phyloP scores from a whole-genome alignment of 148 eudicot species.

The Rhododendron ferrugineum region DNA sequence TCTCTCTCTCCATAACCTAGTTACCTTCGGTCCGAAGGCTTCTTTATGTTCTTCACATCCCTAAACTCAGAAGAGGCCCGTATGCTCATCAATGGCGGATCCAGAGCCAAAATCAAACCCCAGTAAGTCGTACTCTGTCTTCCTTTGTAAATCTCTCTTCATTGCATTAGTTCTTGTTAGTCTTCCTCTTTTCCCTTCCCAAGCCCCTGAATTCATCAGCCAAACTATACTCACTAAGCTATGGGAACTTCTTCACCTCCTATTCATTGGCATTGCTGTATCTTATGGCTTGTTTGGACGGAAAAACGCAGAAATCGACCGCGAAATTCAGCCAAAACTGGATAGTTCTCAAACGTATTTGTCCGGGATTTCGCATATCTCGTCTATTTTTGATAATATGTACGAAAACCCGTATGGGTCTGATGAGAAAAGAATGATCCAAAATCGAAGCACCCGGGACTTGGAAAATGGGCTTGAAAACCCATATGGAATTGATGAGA shows the following conservation, averaged over 20 bases:
- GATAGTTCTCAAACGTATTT: slow-evolving; percentile 18
- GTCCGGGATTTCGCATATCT: slow-evolving; percentile 30
- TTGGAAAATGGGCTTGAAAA: not conserved
- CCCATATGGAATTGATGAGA: slow-evolving; percentile 5
- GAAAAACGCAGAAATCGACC: slow-evolving; percentile 13
- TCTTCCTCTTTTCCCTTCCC: slow-evolving; percentile 48
- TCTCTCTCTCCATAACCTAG: not conserved
- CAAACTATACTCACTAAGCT: slow-evolving; percentile 34
- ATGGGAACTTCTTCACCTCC: slow-evolving; percentile 70
- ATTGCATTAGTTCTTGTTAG: slow-evolving; percentile 36
- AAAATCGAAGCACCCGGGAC: slow-evolving; percentile 14
- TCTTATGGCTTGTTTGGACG: slow-evolving; percentile 69
- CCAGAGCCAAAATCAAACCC: slow-evolving; percentile 24
- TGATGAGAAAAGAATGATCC: slow-evolving; percentile 26
- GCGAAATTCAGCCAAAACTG: slow-evolving; percentile 3
- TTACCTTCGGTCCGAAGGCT: not conserved
- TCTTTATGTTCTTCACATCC: not conserved
- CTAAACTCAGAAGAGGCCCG: not conserved
- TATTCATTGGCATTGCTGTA: slow-evolving; percentile 59
- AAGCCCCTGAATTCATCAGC: slow-evolving; percentile 51
- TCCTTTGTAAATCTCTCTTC: slow-evolving; percentile 37
- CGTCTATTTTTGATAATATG: slow-evolving; percentile 58
- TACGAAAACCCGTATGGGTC: slow-evolving; percentile 31
- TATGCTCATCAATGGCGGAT: slow-evolving; percentile 34
- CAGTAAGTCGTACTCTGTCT: slow-evolving; percentile 39